phyloP scores from a whole-genome alignment of 179 eudicot genomes.

The Kewa caespitosa region DNA sequence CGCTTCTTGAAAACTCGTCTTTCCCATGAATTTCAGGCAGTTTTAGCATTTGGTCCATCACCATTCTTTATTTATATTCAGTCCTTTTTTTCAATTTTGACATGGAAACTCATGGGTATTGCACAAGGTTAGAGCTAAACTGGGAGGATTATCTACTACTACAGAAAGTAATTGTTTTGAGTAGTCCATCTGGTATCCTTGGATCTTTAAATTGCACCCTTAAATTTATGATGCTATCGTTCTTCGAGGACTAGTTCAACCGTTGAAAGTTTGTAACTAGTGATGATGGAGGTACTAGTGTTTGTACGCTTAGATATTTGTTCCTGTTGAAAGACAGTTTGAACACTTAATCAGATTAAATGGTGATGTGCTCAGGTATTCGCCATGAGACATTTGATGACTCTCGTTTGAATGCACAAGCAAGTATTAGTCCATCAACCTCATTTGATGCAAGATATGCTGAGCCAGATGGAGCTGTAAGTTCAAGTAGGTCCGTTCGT shows the following conservation, averaged over 20 bases:
- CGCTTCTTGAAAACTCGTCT: neutral
- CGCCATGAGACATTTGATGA: conserved; percentile 69
- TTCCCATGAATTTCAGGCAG: neutral
- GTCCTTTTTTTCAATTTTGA: neutral
- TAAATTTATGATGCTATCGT: neutral
- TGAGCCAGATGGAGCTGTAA: conserved; percentile 54
- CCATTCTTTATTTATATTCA: neutral
- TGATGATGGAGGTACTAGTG: neutral
- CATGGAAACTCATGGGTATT: neutral
- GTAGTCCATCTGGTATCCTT: no score
- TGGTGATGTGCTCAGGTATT: conserved; percentile 46
- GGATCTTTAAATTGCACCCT: no score
- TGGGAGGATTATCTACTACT: no score
- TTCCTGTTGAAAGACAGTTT: conserved; percentile 2
- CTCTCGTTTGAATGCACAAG: conserved; percentile 42
- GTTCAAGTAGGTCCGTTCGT: conserved; percentile 35
- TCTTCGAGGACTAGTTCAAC: neutral
- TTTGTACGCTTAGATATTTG: neutral
- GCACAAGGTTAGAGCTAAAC: neutral
- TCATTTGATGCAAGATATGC: conserved; percentile 55
- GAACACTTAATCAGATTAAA: neutral
- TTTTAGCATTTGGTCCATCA: neutral
- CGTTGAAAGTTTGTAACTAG: neutral
- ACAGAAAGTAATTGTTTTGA: no score
- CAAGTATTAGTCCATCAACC: conserved; percentile 49